These are phyloP conservation scores for Heimioporus sp. DNA, from an alignment of 768 basidiomycete genomes.

Conservation along the genomic window DNA sequence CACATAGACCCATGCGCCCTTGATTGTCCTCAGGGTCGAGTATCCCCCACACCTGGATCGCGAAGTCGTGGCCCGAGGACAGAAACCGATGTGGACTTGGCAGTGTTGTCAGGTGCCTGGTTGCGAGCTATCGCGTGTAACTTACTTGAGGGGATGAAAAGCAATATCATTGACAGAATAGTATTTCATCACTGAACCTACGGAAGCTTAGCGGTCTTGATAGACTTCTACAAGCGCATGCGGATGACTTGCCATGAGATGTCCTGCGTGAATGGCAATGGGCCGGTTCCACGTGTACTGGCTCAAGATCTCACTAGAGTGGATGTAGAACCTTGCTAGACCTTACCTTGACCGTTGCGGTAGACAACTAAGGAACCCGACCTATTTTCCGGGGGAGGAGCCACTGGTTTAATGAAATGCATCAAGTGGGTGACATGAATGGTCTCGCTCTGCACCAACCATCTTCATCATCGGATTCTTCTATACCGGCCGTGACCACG, in stretches of 20 bases:
- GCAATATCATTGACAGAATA: constrained; percentile 57
- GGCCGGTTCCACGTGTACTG: constrained; percentile 17
- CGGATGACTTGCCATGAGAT: constrained; percentile 14
- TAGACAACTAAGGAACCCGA: constrained; percentile 47
- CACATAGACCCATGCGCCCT: constrained; percentile 7
- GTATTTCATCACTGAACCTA: constrained; percentile 37
- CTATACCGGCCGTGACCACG: constrained; percentile 43
- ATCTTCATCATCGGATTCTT: constrained; percentile 30
- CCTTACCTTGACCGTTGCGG: constrained; percentile 28
- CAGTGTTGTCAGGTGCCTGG: constrained; percentile 4
- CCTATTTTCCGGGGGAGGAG: constrained; percentile 44
- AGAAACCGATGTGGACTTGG: constrained; percentile 39
- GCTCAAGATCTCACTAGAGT: constrained; percentile 2
- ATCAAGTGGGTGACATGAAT: constrained; percentile 13
- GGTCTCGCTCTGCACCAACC: constrained; percentile 14
- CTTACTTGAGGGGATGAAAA: constrained; percentile 50
- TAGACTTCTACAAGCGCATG: background rate
- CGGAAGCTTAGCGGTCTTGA: background rate
- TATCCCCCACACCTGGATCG: constrained; percentile 42
- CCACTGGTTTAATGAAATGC: constrained; percentile 4
- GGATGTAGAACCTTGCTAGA: background rate
- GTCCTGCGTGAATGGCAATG: constrained; percentile 20
- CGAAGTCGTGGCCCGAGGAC: constrained; percentile 48
- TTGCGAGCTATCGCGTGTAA: background rate
- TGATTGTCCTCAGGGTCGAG: constrained; percentile 19